Percentiles rank a stretch among this genome's conserved stretches.
Conservation (phyloP, 1,284 basidiomycete species). For the Paramarasmius palmivorus region DNA sequence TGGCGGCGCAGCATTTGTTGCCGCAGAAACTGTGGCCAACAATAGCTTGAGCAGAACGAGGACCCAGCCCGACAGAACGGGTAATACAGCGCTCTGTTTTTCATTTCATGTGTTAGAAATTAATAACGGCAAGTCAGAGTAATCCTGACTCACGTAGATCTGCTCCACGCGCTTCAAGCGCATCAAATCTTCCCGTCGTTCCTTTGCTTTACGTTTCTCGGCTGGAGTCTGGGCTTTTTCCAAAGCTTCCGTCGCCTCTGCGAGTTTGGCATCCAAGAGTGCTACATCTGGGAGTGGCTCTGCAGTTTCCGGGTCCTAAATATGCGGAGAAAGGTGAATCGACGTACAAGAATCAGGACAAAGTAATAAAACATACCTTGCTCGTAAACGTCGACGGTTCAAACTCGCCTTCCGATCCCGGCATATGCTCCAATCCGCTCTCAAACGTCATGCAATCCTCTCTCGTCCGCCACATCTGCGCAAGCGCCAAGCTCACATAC, state of each 20-base stretch:
- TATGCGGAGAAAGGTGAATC: not conserved
- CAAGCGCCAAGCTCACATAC: slow-evolving; percentile 86
- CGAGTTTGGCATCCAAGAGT: slow-evolving; percentile 69
- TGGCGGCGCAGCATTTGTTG: slow-evolving; percentile 56
- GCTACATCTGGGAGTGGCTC: slow-evolving; percentile 71
- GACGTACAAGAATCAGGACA: too few species aligned
- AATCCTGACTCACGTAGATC: slow-evolving; percentile 72
- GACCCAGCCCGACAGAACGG: slow-evolving; percentile 84
- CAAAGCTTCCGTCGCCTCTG: slow-evolving; percentile 63
- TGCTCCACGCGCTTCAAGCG: slow-evolving; percentile 86
- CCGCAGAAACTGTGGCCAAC: slow-evolving; percentile 85
- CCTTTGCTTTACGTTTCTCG: slow-evolving; percentile 66
- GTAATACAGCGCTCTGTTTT: slow-evolving; percentile 77
- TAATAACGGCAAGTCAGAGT: not conserved
- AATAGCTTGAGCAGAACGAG: slow-evolving; percentile 88
- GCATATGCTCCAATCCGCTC: slow-evolving; percentile 84
- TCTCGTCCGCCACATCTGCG: slow-evolving; percentile 93
- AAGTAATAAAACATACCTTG: slow-evolving; percentile 43
- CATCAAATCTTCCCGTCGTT: slow-evolving; percentile 77
- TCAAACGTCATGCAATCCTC: slow-evolving; percentile 95
- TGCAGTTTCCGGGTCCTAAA: slow-evolving; percentile 56
- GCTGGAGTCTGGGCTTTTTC: slow-evolving; percentile 49
- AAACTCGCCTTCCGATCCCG: slow-evolving; percentile 58
- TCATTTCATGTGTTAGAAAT: slow-evolving; percentile 10
- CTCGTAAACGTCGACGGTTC: slow-evolving; percentile 47